Evolutionary conservation across 2,329 filamentous ascomycete species (phyloP), one percentile per base, ranked within the genome.

Genomic region (Arachnopeziza araneosa): DNA sequence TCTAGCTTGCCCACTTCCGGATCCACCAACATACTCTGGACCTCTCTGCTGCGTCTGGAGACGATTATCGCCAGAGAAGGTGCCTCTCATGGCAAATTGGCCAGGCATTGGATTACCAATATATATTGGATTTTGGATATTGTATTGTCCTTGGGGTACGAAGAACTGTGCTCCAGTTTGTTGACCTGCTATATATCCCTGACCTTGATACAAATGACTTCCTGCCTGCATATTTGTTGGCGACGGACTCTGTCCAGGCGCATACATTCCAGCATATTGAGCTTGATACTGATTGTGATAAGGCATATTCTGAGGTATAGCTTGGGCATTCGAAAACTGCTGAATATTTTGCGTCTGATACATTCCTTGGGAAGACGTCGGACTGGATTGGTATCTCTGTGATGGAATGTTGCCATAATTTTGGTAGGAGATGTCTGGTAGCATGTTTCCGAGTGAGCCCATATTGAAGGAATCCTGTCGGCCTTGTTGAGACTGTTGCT

Each of bases 381-480:
- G 59, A 5, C 57, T 63, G 7, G 63, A 49, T 24, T 63, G 51
- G 52, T 63, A 70, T 56, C 69, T 60, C 54, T 68, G 67, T 2
- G 54, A 36, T 21, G 60, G 50, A 8, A 56, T 19, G 53, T 62
- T 61, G 8, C 59, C 55, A 50, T 69, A 69, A 36, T 60, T 64
- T 54, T 67, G 67, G 52, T 70, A 68, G 10, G 61, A 58, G 48
- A 56, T 48, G 50, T 71, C 69, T 50, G 70, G 68, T 10, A 72
- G 60, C 2, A 66, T 58, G 22, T 56, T 61, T 44, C 63, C 64
- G 6, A 72, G 56, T 50, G 60, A 55, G n/a, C 52, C 58, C 64
- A 72, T 66, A 48, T 65, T 64, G 49, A 71, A 72, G 14, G 62
- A 22, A 24, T 69, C 67, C 32, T 60, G 58, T 51, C 64, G 59